Evolutionary conservation across 345 rosid species (phyloP), one percentile per base, ranked within the genome.

Genomic region (Alliaria petiolata): DNA sequence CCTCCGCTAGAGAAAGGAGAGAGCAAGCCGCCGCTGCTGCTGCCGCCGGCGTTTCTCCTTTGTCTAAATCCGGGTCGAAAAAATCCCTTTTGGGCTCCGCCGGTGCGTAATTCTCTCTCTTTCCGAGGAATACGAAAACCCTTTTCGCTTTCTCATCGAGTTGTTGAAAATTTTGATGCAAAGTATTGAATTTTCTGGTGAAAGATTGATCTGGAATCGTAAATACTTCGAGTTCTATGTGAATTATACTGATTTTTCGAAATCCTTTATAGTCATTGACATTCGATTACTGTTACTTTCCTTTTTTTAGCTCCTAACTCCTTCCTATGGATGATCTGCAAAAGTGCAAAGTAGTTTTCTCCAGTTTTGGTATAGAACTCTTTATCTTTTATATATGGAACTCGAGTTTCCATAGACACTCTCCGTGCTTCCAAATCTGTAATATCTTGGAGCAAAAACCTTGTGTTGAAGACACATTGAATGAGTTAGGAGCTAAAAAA

Each of bases 1-100:
- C 74, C 1, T 72, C 74, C 34, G 76, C 82, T 2, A 81, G 81
- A 72, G 86, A 80, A 56, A 69, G 80, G 79, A 78, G 81, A 47
- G 83, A 82, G 40, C 85, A 77, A 40, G 81, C 70, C 43, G 76
- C 77, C 12, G 79, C 46, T 12, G 63, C 40, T 60, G 57, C 74
- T 34, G 55, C 64, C 42, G 68, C 76, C 14, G 75, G 75, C 2
- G 69, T 53, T 17, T 4, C 67, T 19, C 71, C 78, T 36, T 15
- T 57, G 39, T 44, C 83, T 39, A 70, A 70, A 70, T 79, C 86
- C 4, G 84, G 71, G 55, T 63, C 75, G 0, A 81, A 53, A 49
- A 83, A 83, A 63, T 80, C 78, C 31, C 79, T 73, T 67, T 68
- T 66, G 54, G 72, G 62, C 36, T 76, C 75, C 31, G 43, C 77